A percentile compares a stretch with the other conserved stretches of the same genome.
phyloP scores from a whole-genome alignment of 352 stramenopile genomes.

The Phytophthora pseudosyringae region DNA sequence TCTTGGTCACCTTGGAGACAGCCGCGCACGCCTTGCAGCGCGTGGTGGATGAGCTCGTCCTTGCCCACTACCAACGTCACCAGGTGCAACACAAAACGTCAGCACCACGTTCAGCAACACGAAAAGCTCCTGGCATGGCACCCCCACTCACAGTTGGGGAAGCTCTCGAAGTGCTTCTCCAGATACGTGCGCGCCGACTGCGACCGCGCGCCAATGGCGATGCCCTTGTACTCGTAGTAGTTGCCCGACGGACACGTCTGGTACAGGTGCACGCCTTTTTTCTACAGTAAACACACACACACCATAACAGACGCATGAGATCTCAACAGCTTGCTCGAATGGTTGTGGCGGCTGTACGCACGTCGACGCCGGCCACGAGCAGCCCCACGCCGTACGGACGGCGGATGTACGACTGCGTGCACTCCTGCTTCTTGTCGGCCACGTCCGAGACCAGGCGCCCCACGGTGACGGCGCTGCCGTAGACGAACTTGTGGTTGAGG shows the following conservation, averaged over 20 bases:
- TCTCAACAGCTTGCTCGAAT: not conserved
- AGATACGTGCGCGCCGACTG: conserved; percentile 99
- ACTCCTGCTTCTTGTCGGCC: conserved; percentile 99
- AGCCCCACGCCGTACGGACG: conserved; percentile 98
- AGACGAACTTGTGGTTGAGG: conserved; percentile 99
- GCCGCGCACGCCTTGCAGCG: conserved; percentile 95
- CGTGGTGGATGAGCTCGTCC: conserved; percentile 99
- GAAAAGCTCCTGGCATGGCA: not conserved
- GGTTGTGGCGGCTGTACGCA: conserved; percentile 47
- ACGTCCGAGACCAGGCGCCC: conserved; percentile 96
- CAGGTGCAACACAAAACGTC: not conserved
- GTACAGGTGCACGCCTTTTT: conserved; percentile 98
- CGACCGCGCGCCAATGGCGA: conserved; percentile 96
- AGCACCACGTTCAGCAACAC: not conserved
- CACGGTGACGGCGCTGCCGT: conserved; percentile 95
- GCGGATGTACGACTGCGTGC: conserved; percentile 99
- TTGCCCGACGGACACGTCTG: conserved; percentile 99
- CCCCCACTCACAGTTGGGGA: conserved; percentile 74
- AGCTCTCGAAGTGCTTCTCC: conserved; percentile 98
- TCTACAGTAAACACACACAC: conserved; percentile 54
- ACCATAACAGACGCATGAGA: conserved; percentile 6
- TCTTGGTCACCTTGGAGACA: conserved; percentile 97
- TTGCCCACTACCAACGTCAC: conserved; percentile 60
- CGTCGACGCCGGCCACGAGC: conserved; percentile 92
- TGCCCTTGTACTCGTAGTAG: conserved; percentile 99